These are phyloP conservation scores for Polyporus arcularius DNA, from an alignment of 768 basidiomycete species.

Conservation along the genomic window DNA sequence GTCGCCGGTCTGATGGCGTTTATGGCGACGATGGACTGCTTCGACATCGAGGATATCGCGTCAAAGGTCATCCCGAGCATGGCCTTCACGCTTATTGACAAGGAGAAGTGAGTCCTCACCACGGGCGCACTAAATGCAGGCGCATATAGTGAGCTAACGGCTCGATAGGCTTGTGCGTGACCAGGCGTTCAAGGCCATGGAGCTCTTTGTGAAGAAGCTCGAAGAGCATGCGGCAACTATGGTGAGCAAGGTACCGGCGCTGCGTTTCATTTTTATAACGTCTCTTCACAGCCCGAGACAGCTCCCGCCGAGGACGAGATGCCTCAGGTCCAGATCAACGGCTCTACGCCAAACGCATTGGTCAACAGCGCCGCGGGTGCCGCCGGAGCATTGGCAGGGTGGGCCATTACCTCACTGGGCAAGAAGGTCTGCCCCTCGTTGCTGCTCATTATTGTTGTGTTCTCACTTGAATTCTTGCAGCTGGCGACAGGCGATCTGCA, in stretches of 20 bases:
- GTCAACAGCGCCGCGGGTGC: conserved; percentile 90
- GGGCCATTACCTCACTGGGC: conserved; percentile 91
- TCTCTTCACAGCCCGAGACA: conserved; percentile 54
- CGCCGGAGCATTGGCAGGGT: conserved; percentile 89
- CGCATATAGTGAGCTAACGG: neutral
- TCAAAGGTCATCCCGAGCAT: conserved; percentile 88
- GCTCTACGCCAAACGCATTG: conserved; percentile 45
- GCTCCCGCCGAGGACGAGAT: conserved; percentile 31
- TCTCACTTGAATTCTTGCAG: conserved; percentile 35
- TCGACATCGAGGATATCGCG: conserved; percentile 85
- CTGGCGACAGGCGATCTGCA: conserved; percentile 75
- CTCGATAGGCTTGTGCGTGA: conserved; percentile 79
- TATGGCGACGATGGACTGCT: conserved; percentile 92
- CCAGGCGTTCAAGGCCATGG: conserved; percentile 93
- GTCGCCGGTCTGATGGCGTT: conserved; percentile 95
- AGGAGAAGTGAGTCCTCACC: conserved; percentile 73
- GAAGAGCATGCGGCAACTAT: conserved; percentile 79
- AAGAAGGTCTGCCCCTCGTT: conserved; percentile 58
- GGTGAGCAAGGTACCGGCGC: conserved; percentile 48
- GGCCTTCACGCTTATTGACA: conserved; percentile 78
- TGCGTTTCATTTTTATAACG: neutral
- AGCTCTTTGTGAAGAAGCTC: conserved; percentile 81
- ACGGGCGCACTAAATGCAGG: neutral
- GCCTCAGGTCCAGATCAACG: conserved; percentile 16
- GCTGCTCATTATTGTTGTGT: neutral